Evolutionary conservation across 257 asterid genomes (phyloP).

Genomic region (Verbascum thapsus): DNA sequence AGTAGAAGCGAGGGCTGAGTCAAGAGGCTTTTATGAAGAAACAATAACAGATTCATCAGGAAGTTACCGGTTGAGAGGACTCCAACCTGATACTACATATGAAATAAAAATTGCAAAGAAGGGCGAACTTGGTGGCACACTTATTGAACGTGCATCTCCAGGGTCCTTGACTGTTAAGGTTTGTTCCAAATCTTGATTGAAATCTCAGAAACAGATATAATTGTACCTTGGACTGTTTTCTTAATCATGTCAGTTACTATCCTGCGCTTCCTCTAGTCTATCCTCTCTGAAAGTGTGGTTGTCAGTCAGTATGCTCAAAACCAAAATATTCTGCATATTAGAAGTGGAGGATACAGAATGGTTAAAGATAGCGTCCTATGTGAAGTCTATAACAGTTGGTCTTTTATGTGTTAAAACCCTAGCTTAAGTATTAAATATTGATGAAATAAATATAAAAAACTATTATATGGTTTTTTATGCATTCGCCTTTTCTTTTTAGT

Average conservation of each 20-base stretch:
- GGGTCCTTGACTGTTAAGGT: conserved; percentile 66
- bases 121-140: conserved; percentile 50
- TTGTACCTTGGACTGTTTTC: background rate
- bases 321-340: conserved; percentile 15
- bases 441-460: too few relatives aligned
- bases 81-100: conserved; percentile 77
- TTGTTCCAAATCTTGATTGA: conserved; percentile 34
- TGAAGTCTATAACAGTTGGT: too few relatives aligned
- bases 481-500: too few relatives aligned
- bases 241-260: background rate
- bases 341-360: background rate
- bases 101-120: conserved; percentile 68
- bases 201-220: conserved; percentile 16
- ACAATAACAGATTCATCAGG: conserved; percentile 83
- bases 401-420: too few relatives aligned
- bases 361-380: background rate
- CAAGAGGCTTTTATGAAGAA: conserved; percentile 88
- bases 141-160: conserved; percentile 89
- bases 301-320: conserved; percentile 14
- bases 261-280: conserved; percentile 5
- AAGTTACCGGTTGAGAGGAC: conserved; percentile 89
- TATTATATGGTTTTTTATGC: too few relatives aligned
- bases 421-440: too few relatives aligned
- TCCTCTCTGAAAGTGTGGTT: conserved; percentile 12
- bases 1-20: conserved; percentile 89